Base-by-base conservation (phyloP, 805 yeast genomes). In the Suhomyces faveliae region DNA sequence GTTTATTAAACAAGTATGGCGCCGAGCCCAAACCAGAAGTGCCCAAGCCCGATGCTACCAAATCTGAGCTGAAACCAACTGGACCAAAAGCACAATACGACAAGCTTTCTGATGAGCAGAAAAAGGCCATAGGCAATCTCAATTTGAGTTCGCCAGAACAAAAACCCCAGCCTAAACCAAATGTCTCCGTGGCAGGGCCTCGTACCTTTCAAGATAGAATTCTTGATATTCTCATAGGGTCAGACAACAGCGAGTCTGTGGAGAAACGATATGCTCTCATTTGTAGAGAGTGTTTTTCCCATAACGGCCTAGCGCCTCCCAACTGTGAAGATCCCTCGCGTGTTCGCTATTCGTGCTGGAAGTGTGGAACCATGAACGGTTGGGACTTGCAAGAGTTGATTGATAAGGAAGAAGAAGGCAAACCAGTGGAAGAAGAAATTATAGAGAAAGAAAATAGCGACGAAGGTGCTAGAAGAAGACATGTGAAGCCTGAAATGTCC, bases 291-390 rank as follows among this genome's bases (percentile, higher is more conserved):
- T 88, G 96, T 59, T 68, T 64, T 19, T 73, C 72, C 13, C 95
- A 88, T 64, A 88, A 89, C 59, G 96, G 96, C 1, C 72, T 88
- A 40, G 95, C 95, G 0, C 87, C 89, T 3, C 89, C 87, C 1
- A 85, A 85, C 6, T 67, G 76, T 50, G 51, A 61, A 2, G 60
- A 66, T 46, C 85, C 92, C 0, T 57, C 55, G 2, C 58, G 63
- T 4, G 80, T 86, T 7, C 66, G 63, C 44, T 88, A 84, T 56
- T 59, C 70, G 2, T 88, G 96, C 67, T 87, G 89, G 7, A 64
- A 66, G 19, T 87, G 96, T 65, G 87, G 85, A 11, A 52, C 48
- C 37, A 54, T 70, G 51, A 72, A 73, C 49, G 76, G 74, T 21
- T 43, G 29, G 35, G 46, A 43, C 17, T 21, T 30, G 13, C 21